Evolutionary conservation across 257 asterid species (phyloP).

Genomic region (Nicotiana benthamiana): DNA sequence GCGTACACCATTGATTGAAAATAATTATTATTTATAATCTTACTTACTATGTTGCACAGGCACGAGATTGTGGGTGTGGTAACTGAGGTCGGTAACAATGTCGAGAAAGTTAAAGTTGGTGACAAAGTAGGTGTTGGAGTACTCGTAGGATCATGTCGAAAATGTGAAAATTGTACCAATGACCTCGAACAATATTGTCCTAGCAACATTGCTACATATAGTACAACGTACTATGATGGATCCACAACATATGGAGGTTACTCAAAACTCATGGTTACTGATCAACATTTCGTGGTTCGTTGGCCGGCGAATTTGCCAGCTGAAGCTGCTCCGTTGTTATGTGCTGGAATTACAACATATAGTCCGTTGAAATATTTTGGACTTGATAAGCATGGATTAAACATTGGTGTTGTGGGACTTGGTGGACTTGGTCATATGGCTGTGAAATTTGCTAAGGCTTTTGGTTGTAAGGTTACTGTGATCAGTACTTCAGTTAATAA

Average conservation of each 20-base stretch:
- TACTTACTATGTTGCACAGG: constrained; percentile 1
- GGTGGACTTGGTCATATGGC: constrained; percentile 61
- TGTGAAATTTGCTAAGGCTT: constrained; percentile 59
- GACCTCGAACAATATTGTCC: constrained; percentile 45
- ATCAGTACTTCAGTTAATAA: constrained; percentile 38
- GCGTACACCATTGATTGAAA: too few relatives aligned
- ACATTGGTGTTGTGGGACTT: constrained; percentile 47
- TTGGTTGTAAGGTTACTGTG: constrained; percentile 39
- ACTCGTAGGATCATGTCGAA: constrained; percentile 36
- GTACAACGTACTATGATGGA: constrained; percentile 25
- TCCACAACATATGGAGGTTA: constrained; percentile 38
- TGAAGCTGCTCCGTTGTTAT: constrained; percentile 54
- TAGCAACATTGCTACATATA: constrained; percentile 21
- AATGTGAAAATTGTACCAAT: constrained; percentile 25
- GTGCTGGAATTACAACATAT: constrained; percentile 54
- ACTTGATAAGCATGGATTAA: constrained; percentile 43
- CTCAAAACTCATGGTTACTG: constrained; percentile 33
- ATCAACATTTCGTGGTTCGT: constrained; percentile 36
- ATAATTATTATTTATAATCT: too few relatives aligned
- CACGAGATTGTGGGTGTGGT: constrained; percentile 42
- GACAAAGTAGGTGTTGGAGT: constrained; percentile 44
- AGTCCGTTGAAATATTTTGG: constrained; percentile 44
- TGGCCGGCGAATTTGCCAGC: constrained; percentile 51
- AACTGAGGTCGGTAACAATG: constrained; percentile 35
- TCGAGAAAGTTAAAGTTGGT: constrained; percentile 28